Conservation (phyloP, 805 yeast species). For the Zygosaccharomyces pseudorouxii region DNA sequence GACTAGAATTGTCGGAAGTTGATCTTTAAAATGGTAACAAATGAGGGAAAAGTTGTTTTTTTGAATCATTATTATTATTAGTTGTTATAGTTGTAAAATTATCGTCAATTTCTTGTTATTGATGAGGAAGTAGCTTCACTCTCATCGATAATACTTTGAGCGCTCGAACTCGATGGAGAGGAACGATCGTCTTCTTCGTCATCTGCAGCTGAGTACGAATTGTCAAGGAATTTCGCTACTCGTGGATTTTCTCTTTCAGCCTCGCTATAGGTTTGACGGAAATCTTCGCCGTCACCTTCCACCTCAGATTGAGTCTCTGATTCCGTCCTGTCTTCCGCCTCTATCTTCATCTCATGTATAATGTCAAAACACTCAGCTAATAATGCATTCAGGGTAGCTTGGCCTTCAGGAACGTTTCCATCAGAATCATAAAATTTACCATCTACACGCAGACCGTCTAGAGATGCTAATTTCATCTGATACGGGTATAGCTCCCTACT, state of each 20-base stretch:
- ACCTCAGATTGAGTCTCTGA: conserved; percentile 13
- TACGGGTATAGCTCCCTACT: conserved; percentile 91
- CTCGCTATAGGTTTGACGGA: conserved; percentile 17
- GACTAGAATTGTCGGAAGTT: not conserved
- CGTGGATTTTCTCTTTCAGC: conserved; percentile 18
- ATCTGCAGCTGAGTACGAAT: conserved; percentile 13
- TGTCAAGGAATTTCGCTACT: conserved; percentile 20
- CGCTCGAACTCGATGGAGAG: conserved; percentile 18
- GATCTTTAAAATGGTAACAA: not conserved
- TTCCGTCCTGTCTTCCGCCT: conserved; percentile 61
- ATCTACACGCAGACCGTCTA: conserved; percentile 81
- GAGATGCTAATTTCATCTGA: conserved; percentile 86
- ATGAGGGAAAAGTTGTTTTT: not conserved
- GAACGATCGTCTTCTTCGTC: conserved; percentile 18
- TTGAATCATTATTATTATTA: not conserved
- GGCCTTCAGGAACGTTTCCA: conserved; percentile 93
- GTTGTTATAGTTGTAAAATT: not conserved
- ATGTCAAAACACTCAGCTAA: conserved; percentile 94
- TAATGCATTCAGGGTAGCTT: conserved; percentile 87
- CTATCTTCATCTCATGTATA: conserved; percentile 82
- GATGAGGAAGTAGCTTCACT: conserved; percentile 12
- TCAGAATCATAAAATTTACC: conserved; percentile 84
- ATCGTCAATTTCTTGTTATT: not conserved
- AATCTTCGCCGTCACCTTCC: conserved; percentile 18
- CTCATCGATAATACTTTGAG: conserved; percentile 24